A percentile compares a stretch with the other conserved stretches of the same genome.
phyloP scores from a whole-genome alignment of 164 flowering plant genomes.

The Magnolia sinica region DNA sequence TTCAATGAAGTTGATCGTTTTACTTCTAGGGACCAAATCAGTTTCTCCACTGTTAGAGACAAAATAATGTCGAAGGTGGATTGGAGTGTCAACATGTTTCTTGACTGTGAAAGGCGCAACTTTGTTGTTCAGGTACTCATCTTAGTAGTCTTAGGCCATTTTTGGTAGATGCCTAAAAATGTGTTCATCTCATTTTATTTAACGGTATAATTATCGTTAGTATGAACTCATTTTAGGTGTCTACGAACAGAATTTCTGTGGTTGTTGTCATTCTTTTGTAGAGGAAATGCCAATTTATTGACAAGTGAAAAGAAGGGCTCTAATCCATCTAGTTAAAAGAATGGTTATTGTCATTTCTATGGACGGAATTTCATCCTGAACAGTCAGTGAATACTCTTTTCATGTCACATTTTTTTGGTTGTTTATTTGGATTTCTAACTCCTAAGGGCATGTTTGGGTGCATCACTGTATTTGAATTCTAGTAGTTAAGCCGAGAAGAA shows the following conservation, averaged over 20 bases:
- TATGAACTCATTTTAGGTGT: no score
- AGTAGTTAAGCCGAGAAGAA: not conserved
- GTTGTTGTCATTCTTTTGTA: no score
- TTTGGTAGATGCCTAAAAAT: not conserved
- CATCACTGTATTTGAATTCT: no score
- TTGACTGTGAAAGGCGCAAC: slow-evolving; percentile 93
- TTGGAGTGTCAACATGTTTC: slow-evolving; percentile 77
- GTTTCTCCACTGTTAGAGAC: slow-evolving; percentile 89
- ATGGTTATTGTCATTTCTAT: not conserved
- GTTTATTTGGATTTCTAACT: no score
- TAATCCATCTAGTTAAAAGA: not conserved
- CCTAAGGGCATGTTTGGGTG: no score
- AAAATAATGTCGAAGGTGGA: slow-evolving; percentile 58
- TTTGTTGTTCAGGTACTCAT: slow-evolving; percentile 79
- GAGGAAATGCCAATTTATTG: no score
- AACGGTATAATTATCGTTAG: no score
- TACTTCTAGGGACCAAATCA: slow-evolving; percentile 89
- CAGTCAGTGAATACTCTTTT: no score
- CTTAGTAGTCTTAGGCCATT: not conserved
- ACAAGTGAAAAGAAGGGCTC: no score
- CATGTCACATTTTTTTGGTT: no score
- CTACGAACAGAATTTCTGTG: no score
- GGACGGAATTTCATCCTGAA: no score
- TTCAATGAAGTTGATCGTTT: slow-evolving; percentile 98
- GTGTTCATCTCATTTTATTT: not conserved